Conservation (phyloP, 1,139 yeast genomes). For the Sugiyamaella japonica region DNA sequence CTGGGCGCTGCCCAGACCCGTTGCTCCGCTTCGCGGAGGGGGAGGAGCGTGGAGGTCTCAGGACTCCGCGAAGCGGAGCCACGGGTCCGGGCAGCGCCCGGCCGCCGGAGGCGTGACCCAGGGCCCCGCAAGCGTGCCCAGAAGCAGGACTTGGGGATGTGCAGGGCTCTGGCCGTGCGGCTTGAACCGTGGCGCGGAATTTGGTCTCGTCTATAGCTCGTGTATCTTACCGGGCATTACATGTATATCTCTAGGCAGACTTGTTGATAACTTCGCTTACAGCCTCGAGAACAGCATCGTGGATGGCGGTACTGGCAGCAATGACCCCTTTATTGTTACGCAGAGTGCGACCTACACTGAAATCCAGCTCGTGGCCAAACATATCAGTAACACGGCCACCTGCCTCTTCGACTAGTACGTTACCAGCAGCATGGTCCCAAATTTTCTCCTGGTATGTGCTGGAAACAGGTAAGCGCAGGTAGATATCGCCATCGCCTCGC, state of each 20-base stretch:
- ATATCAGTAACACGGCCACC: conserved; percentile 92
- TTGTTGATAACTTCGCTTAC: conserved; percentile 40
- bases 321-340: conserved; percentile 79
- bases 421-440: conserved; percentile 99
- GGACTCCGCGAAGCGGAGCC: no score
- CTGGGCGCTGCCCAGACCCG: background rate
- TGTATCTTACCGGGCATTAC: background rate
- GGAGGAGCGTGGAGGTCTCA: no score
- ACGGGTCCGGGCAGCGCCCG: conserved; percentile 10
- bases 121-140: background rate
- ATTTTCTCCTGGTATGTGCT: conserved; percentile 83
- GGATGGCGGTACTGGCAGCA: conserved; percentile 73
- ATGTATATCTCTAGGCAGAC: background rate
- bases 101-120: conserved; percentile 13
- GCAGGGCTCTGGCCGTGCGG: background rate
- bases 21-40: background rate
- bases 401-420: conserved; percentile 78
- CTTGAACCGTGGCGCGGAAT: background rate
- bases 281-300: conserved; percentile 60
- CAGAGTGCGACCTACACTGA: conserved; percentile 83
- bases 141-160: background rate
- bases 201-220: background rate
- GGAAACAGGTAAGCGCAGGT: conserved; percentile 80
- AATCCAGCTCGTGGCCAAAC: conserved; percentile 67
- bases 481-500: conserved; percentile 89